These are phyloP conservation scores for Mortierella antarctica DNA, from an alignment of 192 early-diverging fungal genomes.

Conservation along the genomic window DNA sequence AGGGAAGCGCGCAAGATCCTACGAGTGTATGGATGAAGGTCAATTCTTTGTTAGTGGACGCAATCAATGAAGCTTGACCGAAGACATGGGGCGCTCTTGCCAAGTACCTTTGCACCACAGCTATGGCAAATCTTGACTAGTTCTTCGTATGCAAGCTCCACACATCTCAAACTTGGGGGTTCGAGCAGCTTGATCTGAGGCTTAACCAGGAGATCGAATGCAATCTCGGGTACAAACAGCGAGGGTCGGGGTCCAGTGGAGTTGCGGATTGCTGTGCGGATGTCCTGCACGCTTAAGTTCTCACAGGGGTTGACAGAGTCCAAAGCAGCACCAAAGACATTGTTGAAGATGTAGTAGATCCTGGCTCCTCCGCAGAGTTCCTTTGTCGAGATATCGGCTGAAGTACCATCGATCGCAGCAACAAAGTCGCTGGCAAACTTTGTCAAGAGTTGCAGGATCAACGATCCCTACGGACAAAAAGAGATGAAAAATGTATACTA, in stretches of 20 bases:
- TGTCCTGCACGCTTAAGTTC: constrained; percentile 76
- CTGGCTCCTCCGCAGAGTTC: constrained; percentile 86
- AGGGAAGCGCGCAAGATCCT: constrained; percentile 83
- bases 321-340: constrained; percentile 78
- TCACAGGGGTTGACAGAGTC: constrained; percentile 78
- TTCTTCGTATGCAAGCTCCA: constrained; percentile 87
- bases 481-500: neutral
- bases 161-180: constrained; percentile 80
- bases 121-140: constrained; percentile 82
- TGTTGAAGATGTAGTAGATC: constrained; percentile 87
- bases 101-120: constrained; percentile 73
- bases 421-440: constrained; percentile 83
- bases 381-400: constrained; percentile 74
- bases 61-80: neutral
- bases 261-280: constrained; percentile 86
- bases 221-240: constrained; percentile 87
- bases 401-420: constrained; percentile 82
- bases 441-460: constrained; percentile 76
- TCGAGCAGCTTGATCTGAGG: constrained; percentile 83
- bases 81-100: neutral
- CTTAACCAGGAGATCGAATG: constrained; percentile 85
- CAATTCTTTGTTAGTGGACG: neutral
- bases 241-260: constrained; percentile 83
- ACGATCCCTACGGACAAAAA: constrained; percentile 54
- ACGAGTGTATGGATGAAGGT: neutral